A percentile compares a stretch with the other conserved stretches of the same genome.
Evolutionary conservation across 1,139 yeast genomes (phyloP).

Genomic region (Suhomyces ambrosiae): DNA sequence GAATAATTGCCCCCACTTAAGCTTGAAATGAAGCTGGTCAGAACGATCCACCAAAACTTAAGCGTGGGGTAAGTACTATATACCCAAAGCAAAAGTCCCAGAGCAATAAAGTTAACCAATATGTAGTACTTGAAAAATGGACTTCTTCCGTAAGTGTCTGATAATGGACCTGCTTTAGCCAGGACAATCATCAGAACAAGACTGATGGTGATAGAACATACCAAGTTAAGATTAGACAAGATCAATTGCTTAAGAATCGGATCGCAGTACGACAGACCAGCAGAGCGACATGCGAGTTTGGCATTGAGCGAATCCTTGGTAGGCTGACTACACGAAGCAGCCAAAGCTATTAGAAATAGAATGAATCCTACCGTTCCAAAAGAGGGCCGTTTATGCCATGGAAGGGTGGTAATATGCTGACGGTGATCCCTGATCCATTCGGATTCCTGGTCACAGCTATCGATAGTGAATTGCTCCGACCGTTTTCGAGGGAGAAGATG

Average conservation of each 20-base stretch:
- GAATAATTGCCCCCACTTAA: slow-evolving; percentile 14
- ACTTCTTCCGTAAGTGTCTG: slow-evolving; percentile 15
- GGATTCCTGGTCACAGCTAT: slow-evolving; percentile 1
- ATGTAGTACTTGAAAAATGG: slow-evolving; percentile 10
- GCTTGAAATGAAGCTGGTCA: slow-evolving; percentile 6
- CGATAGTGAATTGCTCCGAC: slow-evolving; percentile 9
- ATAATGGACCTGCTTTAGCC: slow-evolving; percentile 14
- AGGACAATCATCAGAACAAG: slow-evolving; percentile 13
- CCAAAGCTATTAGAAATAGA: slow-evolving; percentile 11
- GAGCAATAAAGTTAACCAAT: slow-evolving; percentile 4
- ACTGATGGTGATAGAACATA: slow-evolving; percentile 7
- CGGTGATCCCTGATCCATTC: neutral
- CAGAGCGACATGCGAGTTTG: slow-evolving; percentile 6
- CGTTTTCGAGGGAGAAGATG: slow-evolving; percentile 8
- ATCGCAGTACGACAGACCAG: slow-evolving; percentile 6
- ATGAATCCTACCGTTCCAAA: slow-evolving; percentile 7
- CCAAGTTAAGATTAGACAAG: slow-evolving; percentile 10
- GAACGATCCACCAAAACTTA: slow-evolving; percentile 9
- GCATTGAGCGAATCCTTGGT: slow-evolving; percentile 12
- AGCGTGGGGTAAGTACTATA: slow-evolving; percentile 6
- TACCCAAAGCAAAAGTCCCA: slow-evolving; percentile 7
- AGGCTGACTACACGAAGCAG: slow-evolving; percentile 12
- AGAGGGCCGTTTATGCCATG: slow-evolving; percentile 5
- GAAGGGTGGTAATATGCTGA: slow-evolving; percentile 1
- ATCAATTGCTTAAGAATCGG: slow-evolving; percentile 9